A percentile compares a stretch with the other conserved stretches of the same genome.
phyloP scores from a whole-genome alignment of 257 asterid genomes.

The Misopates orontium region DNA sequence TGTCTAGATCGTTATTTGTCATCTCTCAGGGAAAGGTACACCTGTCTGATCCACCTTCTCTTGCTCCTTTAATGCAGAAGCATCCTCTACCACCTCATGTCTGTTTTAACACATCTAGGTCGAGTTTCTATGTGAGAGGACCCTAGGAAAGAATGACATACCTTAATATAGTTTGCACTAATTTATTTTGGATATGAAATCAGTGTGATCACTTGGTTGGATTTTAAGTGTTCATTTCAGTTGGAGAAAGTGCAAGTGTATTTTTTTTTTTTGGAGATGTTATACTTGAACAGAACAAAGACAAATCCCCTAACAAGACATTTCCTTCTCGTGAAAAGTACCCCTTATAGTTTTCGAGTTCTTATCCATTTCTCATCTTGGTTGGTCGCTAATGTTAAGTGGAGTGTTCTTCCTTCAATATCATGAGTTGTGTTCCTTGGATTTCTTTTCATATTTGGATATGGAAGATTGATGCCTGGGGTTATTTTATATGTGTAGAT shows the following conservation, averaged over 20 bases:
- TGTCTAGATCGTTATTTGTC: conserved; percentile 90
- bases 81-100: conserved; percentile 17
- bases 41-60: conserved; percentile 14
- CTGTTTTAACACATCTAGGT: neutral
- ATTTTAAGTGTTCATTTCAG: neutral
- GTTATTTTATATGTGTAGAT: conserved; percentile 42
- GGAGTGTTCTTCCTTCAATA: neutral
- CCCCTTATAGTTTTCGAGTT: neutral
- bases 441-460: neutral
- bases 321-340: neutral
- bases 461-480: conserved; percentile 7
- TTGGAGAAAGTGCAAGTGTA: neutral
- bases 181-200: neutral
- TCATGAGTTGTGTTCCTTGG: neutral
- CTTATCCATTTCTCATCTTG: neutral
- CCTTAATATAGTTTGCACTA: conserved; percentile 3
- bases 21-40: conserved; percentile 90
- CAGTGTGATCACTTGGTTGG: neutral
- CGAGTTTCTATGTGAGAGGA: neutral
- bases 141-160: conserved; percentile 1
- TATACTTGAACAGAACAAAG: too few species aligned
- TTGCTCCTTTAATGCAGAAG: conserved; percentile 5
- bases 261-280: neutral
- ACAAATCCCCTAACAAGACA: neutral
- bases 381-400: neutral